These are phyloP conservation scores for Penicillium verhagenii DNA, from an alignment of 495 filamentous ascomycete species.

Conservation along the genomic window DNA sequence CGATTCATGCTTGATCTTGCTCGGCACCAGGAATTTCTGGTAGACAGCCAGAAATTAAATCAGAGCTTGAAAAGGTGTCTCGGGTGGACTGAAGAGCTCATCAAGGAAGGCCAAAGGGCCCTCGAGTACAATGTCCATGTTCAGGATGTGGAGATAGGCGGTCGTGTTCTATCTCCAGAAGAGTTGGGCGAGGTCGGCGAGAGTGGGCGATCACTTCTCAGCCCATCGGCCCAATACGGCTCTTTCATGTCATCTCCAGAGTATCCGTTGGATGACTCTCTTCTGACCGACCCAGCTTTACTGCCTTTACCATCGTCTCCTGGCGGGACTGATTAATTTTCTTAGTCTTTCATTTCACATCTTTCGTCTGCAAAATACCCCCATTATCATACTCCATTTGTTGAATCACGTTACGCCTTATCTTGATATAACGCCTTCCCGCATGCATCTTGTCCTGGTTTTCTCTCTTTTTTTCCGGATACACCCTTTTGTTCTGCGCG, in stretches of 20 bases:
- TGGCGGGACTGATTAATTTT: slow-evolving; percentile 23
- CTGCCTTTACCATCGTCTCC: slow-evolving; percentile 25
- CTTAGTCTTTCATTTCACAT: slow-evolving; percentile 6
- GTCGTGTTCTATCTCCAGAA: slow-evolving; percentile 70
- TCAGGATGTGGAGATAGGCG: slow-evolving; percentile 77
- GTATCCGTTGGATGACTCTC: slow-evolving; percentile 8
- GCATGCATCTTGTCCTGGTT: neutral
- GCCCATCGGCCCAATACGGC: slow-evolving; percentile 25
- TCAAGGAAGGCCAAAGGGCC: slow-evolving; percentile 82
- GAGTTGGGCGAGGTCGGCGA: slow-evolving; percentile 58
- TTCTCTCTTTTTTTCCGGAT: slow-evolving; percentile 4
- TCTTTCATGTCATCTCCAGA: neutral
- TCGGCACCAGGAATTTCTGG: slow-evolving; percentile 82
- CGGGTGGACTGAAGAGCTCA: slow-evolving; percentile 82
- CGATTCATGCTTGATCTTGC: slow-evolving; percentile 77
- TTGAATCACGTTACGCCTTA: slow-evolving; percentile 1
- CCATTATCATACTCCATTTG: slow-evolving; percentile 12
- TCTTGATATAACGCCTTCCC: slow-evolving; percentile 7
- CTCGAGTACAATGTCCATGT: slow-evolving; percentile 75
- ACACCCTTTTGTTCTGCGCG: neutral
- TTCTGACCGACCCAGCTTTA: slow-evolving; percentile 13
- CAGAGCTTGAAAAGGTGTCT: slow-evolving; percentile 87
- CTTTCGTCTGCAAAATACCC: slow-evolving; percentile 26
- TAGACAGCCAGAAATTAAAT: slow-evolving; percentile 91
- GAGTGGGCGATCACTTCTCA: slow-evolving; percentile 34